Conservation (phyloP, 495 filamentous ascomycete species). For the Daldinia decipiens region DNA sequence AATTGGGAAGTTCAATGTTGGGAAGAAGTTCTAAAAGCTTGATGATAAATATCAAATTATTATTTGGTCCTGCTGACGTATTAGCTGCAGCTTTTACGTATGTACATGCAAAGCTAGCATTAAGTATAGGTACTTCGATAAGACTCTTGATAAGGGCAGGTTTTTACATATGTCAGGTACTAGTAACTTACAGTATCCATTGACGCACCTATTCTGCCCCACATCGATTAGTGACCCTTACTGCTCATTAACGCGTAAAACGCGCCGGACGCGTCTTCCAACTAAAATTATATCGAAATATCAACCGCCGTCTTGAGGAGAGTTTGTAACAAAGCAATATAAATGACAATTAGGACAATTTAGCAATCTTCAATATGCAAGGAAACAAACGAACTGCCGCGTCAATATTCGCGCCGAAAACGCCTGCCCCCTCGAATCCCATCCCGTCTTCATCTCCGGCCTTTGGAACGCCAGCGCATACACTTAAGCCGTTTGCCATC, state of each 20-base stretch:
- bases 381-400: conserved; percentile 48
- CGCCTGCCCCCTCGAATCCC: conserved; percentile 55
- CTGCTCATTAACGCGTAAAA: conserved; percentile 46
- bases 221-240: conserved; percentile 17
- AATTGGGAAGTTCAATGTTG: background rate
- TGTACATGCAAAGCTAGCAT: background rate
- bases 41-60: background rate
- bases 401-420: conserved; percentile 55
- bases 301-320: conserved; percentile 3
- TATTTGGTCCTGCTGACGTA: conserved; percentile 8
- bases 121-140: background rate
- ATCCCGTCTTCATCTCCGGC: conserved; percentile 90
- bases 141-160: background rate
- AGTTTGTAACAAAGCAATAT: background rate
- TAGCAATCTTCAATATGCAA: conserved; percentile 39
- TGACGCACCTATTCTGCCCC: conserved; percentile 6
- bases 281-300: conserved; percentile 26
- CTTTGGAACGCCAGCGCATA: conserved; percentile 84
- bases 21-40: background rate
- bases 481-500: conserved; percentile 68
- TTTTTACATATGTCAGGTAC: background rate
- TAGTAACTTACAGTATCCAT: background rate
- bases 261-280: conserved; percentile 38
- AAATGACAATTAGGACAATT: conserved; percentile 5
- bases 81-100: background rate